Evolutionary conservation across 192 early-diverging fungal species (phyloP).

Genomic region (Podochytrium sp.): DNA sequence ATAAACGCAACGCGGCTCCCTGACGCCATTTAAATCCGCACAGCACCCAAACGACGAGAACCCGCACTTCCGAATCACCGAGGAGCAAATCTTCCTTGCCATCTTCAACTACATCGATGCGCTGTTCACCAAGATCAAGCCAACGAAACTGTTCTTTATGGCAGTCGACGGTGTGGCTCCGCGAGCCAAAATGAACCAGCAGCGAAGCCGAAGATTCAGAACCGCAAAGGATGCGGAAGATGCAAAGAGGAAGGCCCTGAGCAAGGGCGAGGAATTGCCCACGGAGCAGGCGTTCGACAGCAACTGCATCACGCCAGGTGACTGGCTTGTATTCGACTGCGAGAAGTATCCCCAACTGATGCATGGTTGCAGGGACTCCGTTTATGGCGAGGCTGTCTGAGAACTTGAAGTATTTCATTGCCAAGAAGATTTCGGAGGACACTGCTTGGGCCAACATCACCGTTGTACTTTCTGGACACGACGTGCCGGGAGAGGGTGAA

Average conservation of each 20-base stretch:
- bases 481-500: constrained; percentile 97
- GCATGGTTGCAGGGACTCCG: constrained; percentile 68
- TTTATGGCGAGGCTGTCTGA: constrained; percentile 93
- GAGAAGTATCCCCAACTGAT: neutral
- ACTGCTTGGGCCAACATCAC: constrained; percentile 84
- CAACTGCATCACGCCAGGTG: constrained; percentile 67
- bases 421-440: constrained; percentile 84
- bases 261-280: constrained; percentile 72
- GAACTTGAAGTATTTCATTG: constrained; percentile 87
- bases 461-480: constrained; percentile 91
- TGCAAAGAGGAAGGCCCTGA: constrained; percentile 63
- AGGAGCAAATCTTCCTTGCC: constrained; percentile 89
- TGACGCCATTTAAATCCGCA: too few relatives aligned
- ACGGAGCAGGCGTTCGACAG: constrained; percentile 57
- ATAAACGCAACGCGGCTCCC: neutral
- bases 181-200: constrained; percentile 68
- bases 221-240: constrained; percentile 61
- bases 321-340: neutral
- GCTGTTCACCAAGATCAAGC: constrained; percentile 89
- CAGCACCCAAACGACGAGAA: constrained; percentile 86
- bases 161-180: constrained; percentile 84
- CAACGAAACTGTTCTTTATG: constrained; percentile 92
- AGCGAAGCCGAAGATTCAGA: constrained; percentile 59
- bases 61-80: constrained; percentile 84
- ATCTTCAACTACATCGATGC: constrained; percentile 98